Evolutionary conservation across 441 rosid species (phyloP), one percentile per base, ranked within the genome.

Genomic region (Populus tomentosa): DNA sequence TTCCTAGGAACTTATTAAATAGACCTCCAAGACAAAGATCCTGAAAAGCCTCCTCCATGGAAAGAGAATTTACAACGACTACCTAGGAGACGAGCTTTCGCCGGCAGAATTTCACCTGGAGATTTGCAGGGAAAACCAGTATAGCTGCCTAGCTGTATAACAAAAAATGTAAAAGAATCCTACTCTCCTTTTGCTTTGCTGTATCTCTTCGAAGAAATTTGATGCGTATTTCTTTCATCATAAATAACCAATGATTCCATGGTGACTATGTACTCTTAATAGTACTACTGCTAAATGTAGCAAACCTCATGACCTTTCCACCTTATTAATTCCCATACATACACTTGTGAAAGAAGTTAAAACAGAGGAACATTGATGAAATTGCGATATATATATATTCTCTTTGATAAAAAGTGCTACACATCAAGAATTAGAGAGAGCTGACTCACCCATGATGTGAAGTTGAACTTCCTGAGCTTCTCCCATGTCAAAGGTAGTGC

Each of bases 401-500:
- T 16, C 26, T 28, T 40, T 13, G 61, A 21, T 13, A 42, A 5
- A 21, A 40, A 35, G 67, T 6, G 8, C 9, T 14, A 46, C 53
- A 13, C 53, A 14, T 46, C 56, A 14, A 14, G 56, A 46, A 46
- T 5, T 9, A 26, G 23, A 74, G 61, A 16, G 16, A 36, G 23
- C 32, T 16, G 7, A 53, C 78, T 53, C 69, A 69, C 79, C 73
- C 67, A 56, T 69, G 14, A 53, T 14, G 16, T 69, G 73, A n/a
- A 59, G 36, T 69, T 68, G 73, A 20, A 76, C 50, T 76, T 76
- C 73, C 69, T 56, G 73, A 33, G 67, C 24, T 67, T 21, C 56
- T 76, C 53, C 73, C 78, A 76, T 76, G 66, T 46, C 67, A 6
- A 35, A 21, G 24, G 9, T 6, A 13, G 53, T 10, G 35, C 61